phyloP scores from a whole-genome alignment of 148 eudicot species.

The Rhododendron kiyosumense region DNA sequence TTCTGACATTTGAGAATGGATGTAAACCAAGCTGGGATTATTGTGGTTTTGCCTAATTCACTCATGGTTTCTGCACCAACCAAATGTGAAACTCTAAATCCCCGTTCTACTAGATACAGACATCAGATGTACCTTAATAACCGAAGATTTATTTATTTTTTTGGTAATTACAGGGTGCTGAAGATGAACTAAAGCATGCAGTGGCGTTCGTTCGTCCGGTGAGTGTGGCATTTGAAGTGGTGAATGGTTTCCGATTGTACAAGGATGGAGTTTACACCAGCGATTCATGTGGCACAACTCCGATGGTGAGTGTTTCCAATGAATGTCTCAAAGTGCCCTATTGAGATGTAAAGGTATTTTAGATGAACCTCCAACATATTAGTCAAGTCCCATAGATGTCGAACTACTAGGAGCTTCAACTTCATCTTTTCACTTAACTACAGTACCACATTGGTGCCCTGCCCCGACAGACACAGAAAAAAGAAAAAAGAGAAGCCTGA shows the following conservation, averaged over 20 bases:
- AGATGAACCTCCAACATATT: neutral
- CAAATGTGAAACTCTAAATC: neutral
- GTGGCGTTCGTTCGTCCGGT: slow-evolving; percentile 87
- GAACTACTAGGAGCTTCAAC: neutral
- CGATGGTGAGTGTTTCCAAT: slow-evolving; percentile 55
- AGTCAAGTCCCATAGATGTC: neutral
- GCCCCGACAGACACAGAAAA: neutral
- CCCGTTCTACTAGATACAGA: slow-evolving; percentile 1
- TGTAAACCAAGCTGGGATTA: neutral
- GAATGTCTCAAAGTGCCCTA: neutral
- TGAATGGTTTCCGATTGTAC: slow-evolving; percentile 55
- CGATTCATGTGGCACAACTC: slow-evolving; percentile 65
- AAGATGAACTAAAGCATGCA: slow-evolving; percentile 93
- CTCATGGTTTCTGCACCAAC: slow-evolving; percentile 2
- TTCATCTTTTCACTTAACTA: neutral
- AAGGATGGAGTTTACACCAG: slow-evolving; percentile 84
- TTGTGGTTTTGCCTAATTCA: neutral
- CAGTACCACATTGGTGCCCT: neutral
- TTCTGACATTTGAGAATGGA: neutral
- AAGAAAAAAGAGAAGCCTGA: neutral
- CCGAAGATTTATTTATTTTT: neutral
- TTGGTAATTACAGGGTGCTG: slow-evolving; percentile 63
- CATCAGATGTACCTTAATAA: neutral
- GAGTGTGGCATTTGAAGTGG: slow-evolving; percentile 95
- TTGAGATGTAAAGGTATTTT: neutral